Conservation (phyloP, 495 filamentous ascomycete genomes). For the Astrocystis sublimbata region DNA sequence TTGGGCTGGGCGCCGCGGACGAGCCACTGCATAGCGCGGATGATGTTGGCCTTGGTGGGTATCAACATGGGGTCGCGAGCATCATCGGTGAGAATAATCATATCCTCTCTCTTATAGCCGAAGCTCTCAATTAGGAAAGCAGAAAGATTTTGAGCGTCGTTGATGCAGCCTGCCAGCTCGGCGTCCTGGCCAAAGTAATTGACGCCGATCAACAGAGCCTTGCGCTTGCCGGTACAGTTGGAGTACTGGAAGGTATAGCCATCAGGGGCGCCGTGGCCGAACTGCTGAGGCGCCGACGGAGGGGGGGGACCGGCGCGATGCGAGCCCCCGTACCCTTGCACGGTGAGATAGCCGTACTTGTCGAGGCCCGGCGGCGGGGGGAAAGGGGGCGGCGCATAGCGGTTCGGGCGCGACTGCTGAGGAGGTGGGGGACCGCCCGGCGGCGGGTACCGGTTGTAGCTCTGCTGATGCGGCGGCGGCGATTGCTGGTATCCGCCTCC, state of each 20-base stretch:
- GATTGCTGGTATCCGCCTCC: slow-evolving; percentile 23
- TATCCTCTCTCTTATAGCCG: slow-evolving; percentile 56
- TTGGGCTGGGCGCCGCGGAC: slow-evolving; percentile 47
- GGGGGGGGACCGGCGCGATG: slow-evolving; percentile 50
- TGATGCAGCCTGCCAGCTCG: slow-evolving; percentile 89
- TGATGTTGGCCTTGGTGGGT: slow-evolving; percentile 53
- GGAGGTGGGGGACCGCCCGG: slow-evolving; percentile 25
- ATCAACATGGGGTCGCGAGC: slow-evolving; percentile 41
- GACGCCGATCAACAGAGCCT: slow-evolving; percentile 89
- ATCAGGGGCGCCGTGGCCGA: slow-evolving; percentile 50
- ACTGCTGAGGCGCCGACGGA: slow-evolving; percentile 43
- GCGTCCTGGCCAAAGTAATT: slow-evolving; percentile 90
- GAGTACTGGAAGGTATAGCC: slow-evolving; percentile 77
- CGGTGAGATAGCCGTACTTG: slow-evolving; percentile 41
- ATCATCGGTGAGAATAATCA: slow-evolving; percentile 55
- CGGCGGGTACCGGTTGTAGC: slow-evolving; percentile 26
- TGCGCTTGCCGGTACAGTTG: slow-evolving; percentile 79
- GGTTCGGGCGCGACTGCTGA: slow-evolving; percentile 35
- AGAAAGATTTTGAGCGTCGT: slow-evolving; percentile 91
- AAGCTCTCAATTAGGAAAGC: slow-evolving; percentile 78
- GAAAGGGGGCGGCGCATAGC: slow-evolving; percentile 33
- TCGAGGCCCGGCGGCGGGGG: slow-evolving; percentile 38
- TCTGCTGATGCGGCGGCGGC: background rate
- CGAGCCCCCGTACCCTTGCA: slow-evolving; percentile 30
- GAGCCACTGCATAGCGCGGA: slow-evolving; percentile 52